These are phyloP conservation scores for Apiotrichum gamsii DNA, from an alignment of 1,284 basidiomycete species.

Conservation along the genomic window DNA sequence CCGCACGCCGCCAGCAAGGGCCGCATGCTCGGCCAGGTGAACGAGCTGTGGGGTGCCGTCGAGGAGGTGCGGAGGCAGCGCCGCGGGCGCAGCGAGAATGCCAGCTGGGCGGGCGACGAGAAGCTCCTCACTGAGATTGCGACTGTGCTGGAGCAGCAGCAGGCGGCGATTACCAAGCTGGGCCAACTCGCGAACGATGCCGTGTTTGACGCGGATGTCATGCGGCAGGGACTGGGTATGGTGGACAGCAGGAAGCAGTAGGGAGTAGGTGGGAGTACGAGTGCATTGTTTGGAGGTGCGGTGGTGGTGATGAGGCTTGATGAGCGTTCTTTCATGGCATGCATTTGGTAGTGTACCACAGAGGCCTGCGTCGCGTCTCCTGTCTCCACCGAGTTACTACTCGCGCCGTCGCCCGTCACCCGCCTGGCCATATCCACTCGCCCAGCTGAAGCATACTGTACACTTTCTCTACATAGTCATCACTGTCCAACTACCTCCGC, in stretches of 20 bases:
- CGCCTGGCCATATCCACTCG: too few relatives aligned
- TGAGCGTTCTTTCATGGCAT: neutral
- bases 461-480: too few relatives aligned
- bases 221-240: conserved; percentile 41
- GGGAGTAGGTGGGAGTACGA: neutral
- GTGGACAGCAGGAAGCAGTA: conserved; percentile 12
- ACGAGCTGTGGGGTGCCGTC: conserved; percentile 77
- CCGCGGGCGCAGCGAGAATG: conserved; percentile 47
- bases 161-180: conserved; percentile 70
- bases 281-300: neutral
- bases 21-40: conserved; percentile 57
- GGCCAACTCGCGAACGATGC: conserved; percentile 65
- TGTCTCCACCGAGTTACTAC: too few relatives aligned
- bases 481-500: neutral
- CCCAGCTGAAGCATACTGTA: too few relatives aligned
- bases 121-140: conserved; percentile 69
- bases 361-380: too few relatives aligned
- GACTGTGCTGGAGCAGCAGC: conserved; percentile 70
- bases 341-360: too few relatives aligned
- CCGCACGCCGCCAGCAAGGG: conserved; percentile 44
- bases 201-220: conserved; percentile 64
- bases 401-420: too few relatives aligned
- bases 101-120: conserved; percentile 76
- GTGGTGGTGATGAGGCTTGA: neutral
- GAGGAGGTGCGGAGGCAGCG: conserved; percentile 58